Base-by-base conservation (phyloP, 371 early-diverging fungal species). In the Lichtheimia corymbifera region DNA sequence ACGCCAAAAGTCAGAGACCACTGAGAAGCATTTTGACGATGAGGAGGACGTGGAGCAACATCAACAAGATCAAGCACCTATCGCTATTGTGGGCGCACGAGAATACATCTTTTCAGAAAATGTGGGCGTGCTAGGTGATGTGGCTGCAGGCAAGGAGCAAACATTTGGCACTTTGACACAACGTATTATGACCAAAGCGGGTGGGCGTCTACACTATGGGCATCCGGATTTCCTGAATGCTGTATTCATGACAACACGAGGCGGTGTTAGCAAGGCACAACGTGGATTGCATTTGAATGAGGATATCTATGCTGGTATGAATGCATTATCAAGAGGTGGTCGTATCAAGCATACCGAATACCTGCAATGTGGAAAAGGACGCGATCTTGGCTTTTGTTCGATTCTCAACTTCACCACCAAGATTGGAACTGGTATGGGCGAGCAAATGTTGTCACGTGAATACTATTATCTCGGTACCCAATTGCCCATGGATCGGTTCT, bases 251-350 rank as follows among this genome's bases (percentile, higher is more conserved):
- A 86, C 88, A 18, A 93, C 93, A 0, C 86, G 94, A 18, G 94
- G 93, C 44, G 93, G 88, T 41, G 88, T 94, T 20, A 88, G 91
- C 56, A 95, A 95, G 73, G 96, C 92, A 15, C 95, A 94, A 63
- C 91, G 92, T 63, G 94, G 93, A 11, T 77, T 95, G 43, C 93
- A 93, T 68, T 80, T 95, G 50, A 95, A 94, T 66, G 96, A 95
- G 71, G 96, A 95, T 72, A 94, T 95, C 59, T 94, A 90, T 67
- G 94, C 94, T 14, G 95, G 96, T 50, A 93, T 95, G 92, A 93
- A 85, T 62, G 93, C 94, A 13, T 78, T 93, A 53, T 76, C 80
- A 53, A 82, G 95, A 11, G 95, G 95, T 49, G 94, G 94, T 0
- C 77, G 89, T n/a, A 94, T 94, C 80, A 93, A 91, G 67, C 95